phyloP scores from a whole-genome alignment of 257 asterid species.

The Solanum bulbocastanum region DNA sequence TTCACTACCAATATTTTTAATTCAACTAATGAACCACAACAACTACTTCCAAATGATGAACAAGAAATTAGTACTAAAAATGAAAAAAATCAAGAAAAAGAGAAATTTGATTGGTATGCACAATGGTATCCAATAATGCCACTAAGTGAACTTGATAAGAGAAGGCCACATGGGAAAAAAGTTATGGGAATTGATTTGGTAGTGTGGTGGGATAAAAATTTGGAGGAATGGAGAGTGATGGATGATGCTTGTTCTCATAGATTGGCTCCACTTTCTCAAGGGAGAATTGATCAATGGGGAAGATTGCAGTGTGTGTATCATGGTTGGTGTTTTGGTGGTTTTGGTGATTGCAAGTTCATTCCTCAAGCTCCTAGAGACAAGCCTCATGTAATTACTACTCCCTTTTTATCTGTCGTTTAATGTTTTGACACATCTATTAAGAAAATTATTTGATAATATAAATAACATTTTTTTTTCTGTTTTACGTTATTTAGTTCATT shows the following conservation, averaged over 20 bases:
- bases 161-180: conserved; percentile 71
- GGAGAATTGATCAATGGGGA: conserved; percentile 91
- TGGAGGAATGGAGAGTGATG: conserved; percentile 68
- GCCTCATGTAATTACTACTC: conserved; percentile 42
- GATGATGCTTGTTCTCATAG: conserved; percentile 84
- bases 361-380: conserved; percentile 84
- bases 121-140: conserved; percentile 83
- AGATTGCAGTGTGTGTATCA: conserved; percentile 89
- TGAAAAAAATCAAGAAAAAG: conserved; percentile 11
- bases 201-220: conserved; percentile 74
- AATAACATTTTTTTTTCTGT: no score
- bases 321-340: conserved; percentile 79
- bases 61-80: background rate
- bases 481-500: background rate
- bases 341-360: conserved; percentile 74
- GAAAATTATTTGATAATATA: no score
- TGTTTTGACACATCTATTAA: background rate
- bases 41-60: background rate
- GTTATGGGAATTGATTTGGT: conserved; percentile 70
- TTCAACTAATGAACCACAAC: background rate
- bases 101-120: conserved; percentile 64
- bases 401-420: background rate
- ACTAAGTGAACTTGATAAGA: conserved; percentile 62
- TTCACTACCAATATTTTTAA: conserved; percentile 15
- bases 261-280: conserved; percentile 74